Evolutionary conservation across 495 filamentous ascomycete genomes (phyloP).

Genomic region (Thermothielavioides terrestris): DNA sequence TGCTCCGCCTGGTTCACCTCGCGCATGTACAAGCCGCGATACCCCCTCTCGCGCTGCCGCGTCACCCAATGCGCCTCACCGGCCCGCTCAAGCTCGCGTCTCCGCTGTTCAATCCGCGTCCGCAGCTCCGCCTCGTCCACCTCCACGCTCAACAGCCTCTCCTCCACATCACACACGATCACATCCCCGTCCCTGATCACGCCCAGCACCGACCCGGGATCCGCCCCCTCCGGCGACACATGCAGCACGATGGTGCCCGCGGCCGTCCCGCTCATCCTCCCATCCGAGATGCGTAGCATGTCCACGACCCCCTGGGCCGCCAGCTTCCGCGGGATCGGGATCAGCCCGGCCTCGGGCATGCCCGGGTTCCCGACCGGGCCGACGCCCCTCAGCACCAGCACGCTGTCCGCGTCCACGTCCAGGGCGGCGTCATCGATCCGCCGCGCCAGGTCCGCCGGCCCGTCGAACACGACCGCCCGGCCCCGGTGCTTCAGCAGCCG

Average conservation of each 20-base stretch:
- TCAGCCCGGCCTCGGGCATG: conserved; percentile 60
- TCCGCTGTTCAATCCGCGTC: conserved; percentile 32
- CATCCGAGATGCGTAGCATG: conserved; percentile 60
- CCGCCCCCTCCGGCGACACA: conserved; percentile 52
- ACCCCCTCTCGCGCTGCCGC: conserved; percentile 44
- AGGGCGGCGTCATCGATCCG: conserved; percentile 51
- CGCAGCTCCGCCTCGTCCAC: conserved; percentile 41
- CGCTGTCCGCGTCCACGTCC: conserved; percentile 42
- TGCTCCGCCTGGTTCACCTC: conserved; percentile 56
- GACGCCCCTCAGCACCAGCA: conserved; percentile 53
- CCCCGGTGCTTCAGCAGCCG: conserved; percentile 45
- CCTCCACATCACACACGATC: conserved; percentile 46
- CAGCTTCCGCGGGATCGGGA: conserved; percentile 57
- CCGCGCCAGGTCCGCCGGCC: conserved; percentile 45
- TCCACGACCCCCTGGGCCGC: conserved; percentile 50
- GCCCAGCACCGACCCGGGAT: conserved; percentile 49
- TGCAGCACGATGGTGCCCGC: conserved; percentile 62
- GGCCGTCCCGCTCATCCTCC: conserved; percentile 60
- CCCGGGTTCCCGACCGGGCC: conserved; percentile 58
- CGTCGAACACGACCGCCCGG: conserved; percentile 50
- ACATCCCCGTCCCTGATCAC: conserved; percentile 52
- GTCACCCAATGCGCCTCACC: conserved; percentile 24
- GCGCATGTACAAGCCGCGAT: conserved; percentile 56
- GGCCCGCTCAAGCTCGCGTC: conserved; percentile 4
- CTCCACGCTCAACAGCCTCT: conserved; percentile 35